phyloP scores from a whole-genome alignment of 495 filamentous ascomycete genomes.

The Astrothelium macrocarpum region DNA sequence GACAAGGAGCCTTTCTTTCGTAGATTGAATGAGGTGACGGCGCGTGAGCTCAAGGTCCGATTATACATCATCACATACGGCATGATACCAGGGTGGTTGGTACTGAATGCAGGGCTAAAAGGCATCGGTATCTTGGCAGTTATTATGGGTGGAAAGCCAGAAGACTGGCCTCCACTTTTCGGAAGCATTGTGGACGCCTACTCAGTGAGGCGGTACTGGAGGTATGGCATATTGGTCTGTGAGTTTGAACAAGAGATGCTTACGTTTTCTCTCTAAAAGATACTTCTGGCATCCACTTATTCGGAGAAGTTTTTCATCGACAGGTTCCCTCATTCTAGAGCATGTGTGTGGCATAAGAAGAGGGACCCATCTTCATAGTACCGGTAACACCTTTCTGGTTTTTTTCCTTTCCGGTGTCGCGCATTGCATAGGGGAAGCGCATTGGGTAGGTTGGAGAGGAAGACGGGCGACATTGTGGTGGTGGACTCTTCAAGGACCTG shows the following conservation, averaged over 20 bases:
- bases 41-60: not conserved
- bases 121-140: not conserved
- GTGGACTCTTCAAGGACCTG: not conserved
- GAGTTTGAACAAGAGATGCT: not conserved
- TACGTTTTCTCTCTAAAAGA: not conserved
- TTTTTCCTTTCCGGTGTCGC: not conserved
- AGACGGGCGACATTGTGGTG: not conserved
- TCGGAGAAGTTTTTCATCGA: not conserved
- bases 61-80: not conserved
- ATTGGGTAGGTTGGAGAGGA: not conserved
- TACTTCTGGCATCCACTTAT: slow-evolving; percentile 1
- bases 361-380: not conserved
- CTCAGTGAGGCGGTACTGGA: not conserved
- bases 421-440: not conserved
- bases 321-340: not conserved
- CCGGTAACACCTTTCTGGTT: not conserved
- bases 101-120: not conserved
- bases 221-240: not conserved
- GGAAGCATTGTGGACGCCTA: not conserved
- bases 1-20: not conserved
- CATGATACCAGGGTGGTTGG: not conserved
- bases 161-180: not conserved
- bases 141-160: not conserved
- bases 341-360: not conserved
- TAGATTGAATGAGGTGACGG: not conserved